Conservation (phyloP, 2,329 filamentous ascomycete species). For the Phialophora chinensis region DNA sequence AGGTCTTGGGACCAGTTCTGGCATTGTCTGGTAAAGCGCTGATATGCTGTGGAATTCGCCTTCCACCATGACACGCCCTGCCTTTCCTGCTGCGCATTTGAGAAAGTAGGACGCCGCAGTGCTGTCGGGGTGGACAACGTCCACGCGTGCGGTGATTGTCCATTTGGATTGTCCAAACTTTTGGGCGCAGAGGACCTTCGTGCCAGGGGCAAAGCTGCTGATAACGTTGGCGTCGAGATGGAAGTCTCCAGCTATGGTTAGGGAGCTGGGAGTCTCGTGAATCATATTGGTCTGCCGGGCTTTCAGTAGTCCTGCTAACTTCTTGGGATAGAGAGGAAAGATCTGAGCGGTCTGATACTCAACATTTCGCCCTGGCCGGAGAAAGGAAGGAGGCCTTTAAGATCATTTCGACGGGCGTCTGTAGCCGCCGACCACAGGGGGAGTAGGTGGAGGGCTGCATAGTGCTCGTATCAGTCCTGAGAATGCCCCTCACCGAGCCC, state of each 20-base stretch:
- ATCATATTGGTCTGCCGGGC: no score
- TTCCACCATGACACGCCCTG: conserved; percentile 36
- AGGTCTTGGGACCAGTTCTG: conserved; percentile 43
- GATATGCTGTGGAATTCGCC: conserved; percentile 46
- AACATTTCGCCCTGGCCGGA: no score
- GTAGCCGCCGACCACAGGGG: no score
- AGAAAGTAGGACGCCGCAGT: conserved; percentile 25
- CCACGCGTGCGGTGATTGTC: conserved; percentile 18
- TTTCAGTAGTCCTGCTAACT: no score
- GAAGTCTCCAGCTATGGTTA: neutral
- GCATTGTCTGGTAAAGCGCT: conserved; percentile 42
- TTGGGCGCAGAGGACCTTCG: conserved; percentile 15
- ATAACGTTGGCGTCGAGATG: conserved; percentile 18
- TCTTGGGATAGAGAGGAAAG: no score
- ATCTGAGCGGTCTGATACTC: no score
- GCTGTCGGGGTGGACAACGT: conserved; percentile 8
- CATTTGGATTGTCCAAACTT: conserved; percentile 15
- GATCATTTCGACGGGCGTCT: no score
- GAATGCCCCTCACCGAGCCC: no score
- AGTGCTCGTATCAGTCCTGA: no score
- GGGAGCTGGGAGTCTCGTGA: no score
- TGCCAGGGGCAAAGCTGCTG: conserved; percentile 14
- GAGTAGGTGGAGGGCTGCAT: no score
- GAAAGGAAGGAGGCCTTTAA: no score
- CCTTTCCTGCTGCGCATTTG: conserved; percentile 24